These are phyloP conservation scores for Talaromyces proteolyticus DNA, from an alignment of 495 filamentous ascomycete genomes.

Conservation along the genomic window DNA sequence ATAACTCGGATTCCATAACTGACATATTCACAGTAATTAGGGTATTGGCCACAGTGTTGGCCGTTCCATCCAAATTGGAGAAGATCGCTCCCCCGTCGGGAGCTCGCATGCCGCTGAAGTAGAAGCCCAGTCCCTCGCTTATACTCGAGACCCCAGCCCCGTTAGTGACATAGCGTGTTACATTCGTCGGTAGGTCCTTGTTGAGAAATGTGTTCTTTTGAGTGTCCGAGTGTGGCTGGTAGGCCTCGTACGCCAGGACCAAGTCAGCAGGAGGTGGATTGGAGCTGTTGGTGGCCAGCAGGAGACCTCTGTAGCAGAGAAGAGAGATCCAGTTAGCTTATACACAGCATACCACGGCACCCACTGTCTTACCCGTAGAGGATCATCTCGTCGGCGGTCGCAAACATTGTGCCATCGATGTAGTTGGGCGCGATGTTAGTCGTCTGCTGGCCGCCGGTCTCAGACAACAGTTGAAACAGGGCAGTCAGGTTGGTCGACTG, in stretches of 20 bases:
- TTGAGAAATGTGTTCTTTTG: constrained; percentile 29
- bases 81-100: constrained; percentile 40
- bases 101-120: constrained; percentile 59
- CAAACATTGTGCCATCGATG: constrained; percentile 58
- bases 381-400: constrained; percentile 55
- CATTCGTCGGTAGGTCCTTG: constrained; percentile 24
- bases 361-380: constrained; percentile 26
- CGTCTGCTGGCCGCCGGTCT: constrained; percentile 34
- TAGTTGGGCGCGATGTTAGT: constrained; percentile 56
- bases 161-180: constrained; percentile 60
- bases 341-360: too few species aligned
- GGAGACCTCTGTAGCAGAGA: constrained; percentile 11
- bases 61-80: constrained; percentile 19
- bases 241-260: constrained; percentile 44
- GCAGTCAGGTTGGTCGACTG: constrained; percentile 43
- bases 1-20: constrained; percentile 38
- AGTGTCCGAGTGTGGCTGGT: constrained; percentile 30
- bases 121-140: constrained; percentile 68
- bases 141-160: constrained; percentile 60
- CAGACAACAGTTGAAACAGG: constrained; percentile 39
- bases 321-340: too few species aligned
- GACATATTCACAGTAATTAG: constrained; percentile 59
- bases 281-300: constrained; percentile 8
- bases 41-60: constrained; percentile 35
- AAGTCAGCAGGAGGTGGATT: constrained; percentile 24